Base-by-base conservation (phyloP, 148 eudicot genomes). In the Dysphania ambrosioides region DNA sequence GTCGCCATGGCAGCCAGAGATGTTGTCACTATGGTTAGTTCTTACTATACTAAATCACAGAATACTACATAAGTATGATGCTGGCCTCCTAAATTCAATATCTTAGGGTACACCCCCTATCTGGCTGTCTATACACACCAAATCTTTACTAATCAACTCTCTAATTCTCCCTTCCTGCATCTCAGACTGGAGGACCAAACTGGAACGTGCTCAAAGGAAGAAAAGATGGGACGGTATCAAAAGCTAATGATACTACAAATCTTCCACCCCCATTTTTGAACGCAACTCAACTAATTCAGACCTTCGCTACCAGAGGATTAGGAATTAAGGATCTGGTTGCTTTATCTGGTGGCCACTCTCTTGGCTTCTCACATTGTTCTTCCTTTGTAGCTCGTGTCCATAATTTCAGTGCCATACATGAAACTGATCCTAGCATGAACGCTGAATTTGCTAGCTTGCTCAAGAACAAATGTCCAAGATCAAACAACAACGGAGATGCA, bases 351-450 rank as follows among this genome's bases (percentile, higher is more conserved):
- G 88, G 90, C 72, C 92, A 88, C 79, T 81, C 92, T 3, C 83
- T 87, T 2, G 90, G 90, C 27, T 89, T 89, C 79, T 85, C 93
- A 24, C 93, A 89, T 74, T 89, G 93, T 76, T 85, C 90, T 69
- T 89, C 90, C 38, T 89, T 89, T 55, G 70, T 75, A 70, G 70
- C 84, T 70, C 87, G 93, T 18, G 77, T 87, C 29, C 87, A 78
- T 32, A 87, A 86, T 77, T 89, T 89, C 80, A 86, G 86, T 72
- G 2, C 47, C 8, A 12, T 49, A 53, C 85, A 82, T 41, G 81
- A 82, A 34, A 53, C 78, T 40, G 90, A 89, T 79, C 94, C 88
- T 29, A 85, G 81, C 78, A 82, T 90, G 77, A 70, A 81, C 80
- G 7, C 56, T 0, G 74, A 74, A 38, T 82, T 90, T 59, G 90